Conservation (phyloP, 2,329 filamentous ascomycete species). For the Trichoderma harzianum region DNA sequence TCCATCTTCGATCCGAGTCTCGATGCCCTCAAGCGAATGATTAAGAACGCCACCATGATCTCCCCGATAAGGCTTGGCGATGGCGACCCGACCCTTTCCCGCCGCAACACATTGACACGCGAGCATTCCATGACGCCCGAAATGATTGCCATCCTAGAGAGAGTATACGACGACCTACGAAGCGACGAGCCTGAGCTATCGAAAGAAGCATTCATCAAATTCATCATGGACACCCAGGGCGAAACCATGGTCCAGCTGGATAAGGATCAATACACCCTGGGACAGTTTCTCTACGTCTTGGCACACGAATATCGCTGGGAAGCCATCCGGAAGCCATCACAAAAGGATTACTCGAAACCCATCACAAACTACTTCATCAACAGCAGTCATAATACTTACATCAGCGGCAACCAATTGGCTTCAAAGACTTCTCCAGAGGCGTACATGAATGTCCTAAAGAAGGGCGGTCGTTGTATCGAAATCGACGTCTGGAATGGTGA, state of each 20-base stretch:
- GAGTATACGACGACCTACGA: conserved; percentile 46
- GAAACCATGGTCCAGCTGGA: conserved; percentile 36
- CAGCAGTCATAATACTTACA: conserved; percentile 92
- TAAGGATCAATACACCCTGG: conserved; percentile 42
- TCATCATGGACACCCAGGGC: conserved; percentile 50
- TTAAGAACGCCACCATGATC: conserved; percentile 33
- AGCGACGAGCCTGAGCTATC: conserved; percentile 31
- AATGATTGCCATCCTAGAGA: conserved; percentile 47
- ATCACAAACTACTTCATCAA: conserved; percentile 91
- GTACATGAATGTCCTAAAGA: conserved; percentile 71
- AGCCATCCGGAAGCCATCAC: conserved; percentile 42
- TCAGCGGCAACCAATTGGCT: conserved; percentile 80
- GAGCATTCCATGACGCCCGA: conserved; percentile 40
- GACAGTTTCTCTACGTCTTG: conserved; percentile 52
- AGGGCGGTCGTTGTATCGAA: conserved; percentile 85
- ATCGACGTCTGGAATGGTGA: conserved; percentile 91
- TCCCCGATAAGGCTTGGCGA: conserved; percentile 22
- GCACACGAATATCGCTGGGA: conserved; percentile 42
- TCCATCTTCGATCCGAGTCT: conserved; percentile 37
- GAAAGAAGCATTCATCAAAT: conserved; percentile 41
- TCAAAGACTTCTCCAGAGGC: conserved; percentile 73
- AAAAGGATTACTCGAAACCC: conserved; percentile 61
- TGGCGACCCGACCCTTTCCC: conserved; percentile 19
- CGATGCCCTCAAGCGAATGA: conserved; percentile 31
- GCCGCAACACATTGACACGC: conserved; percentile 14